A percentile compares a stretch with the other conserved stretches of the same genome.
Evolutionary conservation across 805 yeast genomes (phyloP).

Genomic region (Starmerella bacillaris): DNA sequence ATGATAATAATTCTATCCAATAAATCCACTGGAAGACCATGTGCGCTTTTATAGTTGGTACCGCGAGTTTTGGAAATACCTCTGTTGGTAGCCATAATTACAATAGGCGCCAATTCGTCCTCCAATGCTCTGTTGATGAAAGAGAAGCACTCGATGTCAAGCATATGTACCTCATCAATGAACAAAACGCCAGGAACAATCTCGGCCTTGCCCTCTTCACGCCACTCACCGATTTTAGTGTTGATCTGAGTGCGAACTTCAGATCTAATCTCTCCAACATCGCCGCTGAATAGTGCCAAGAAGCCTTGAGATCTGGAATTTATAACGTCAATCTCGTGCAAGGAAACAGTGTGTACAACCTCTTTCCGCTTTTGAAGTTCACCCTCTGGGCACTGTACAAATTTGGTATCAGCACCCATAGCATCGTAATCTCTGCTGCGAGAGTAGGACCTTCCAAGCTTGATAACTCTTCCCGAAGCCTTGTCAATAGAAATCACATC

Average conservation of each 20-base stretch:
- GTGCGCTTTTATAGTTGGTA: conserved; percentile 83
- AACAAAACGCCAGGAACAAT: conserved; percentile 94
- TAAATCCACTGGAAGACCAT: conserved; percentile 90
- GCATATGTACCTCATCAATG: conserved; percentile 96
- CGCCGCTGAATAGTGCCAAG: conserved; percentile 83
- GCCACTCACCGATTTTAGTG: conserved; percentile 94
- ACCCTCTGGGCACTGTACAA: conserved; percentile 97
- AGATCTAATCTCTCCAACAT: conserved; percentile 92
- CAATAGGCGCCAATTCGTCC: conserved; percentile 91
- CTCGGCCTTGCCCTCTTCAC: conserved; percentile 94
- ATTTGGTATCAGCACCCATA: conserved; percentile 94
- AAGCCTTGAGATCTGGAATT: conserved; percentile 97
- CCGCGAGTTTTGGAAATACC: conserved; percentile 91
- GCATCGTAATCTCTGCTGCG: conserved; percentile 97
- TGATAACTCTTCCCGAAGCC: conserved; percentile 82
- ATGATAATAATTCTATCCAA: conserved; percentile 87
- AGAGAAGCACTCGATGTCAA: conserved; percentile 90
- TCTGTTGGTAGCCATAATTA: conserved; percentile 94
- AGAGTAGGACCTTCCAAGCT: conserved; percentile 88
- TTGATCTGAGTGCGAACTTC: conserved; percentile 94
- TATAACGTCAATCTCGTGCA: conserved; percentile 94
- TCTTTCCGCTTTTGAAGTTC: conserved; percentile 91
- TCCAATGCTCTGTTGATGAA: conserved; percentile 91
- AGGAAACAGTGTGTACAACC: conserved; percentile 91
- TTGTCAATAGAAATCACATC: conserved; percentile 92